Evolutionary conservation across 129 eudicot genomes (phyloP).

Genomic region (Cynara cardunculus): DNA sequence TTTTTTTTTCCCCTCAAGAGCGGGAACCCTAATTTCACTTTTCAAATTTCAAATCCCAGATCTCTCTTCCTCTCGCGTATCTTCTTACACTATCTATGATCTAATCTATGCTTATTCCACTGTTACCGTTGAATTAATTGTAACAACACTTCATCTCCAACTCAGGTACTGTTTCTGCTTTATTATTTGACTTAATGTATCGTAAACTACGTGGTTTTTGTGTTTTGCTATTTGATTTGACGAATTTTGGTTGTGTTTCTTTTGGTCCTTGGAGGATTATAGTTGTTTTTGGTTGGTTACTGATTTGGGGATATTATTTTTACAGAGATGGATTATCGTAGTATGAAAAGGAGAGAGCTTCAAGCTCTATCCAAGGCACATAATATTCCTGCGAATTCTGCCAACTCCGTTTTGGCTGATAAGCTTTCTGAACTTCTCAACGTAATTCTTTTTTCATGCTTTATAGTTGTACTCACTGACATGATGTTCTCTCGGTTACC

Average conservation of each 20-base stretch:
- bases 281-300: neutral
- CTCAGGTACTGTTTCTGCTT: constrained; percentile 29
- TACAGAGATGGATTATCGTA: constrained; percentile 68
- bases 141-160: constrained; percentile 23
- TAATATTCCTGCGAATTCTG: constrained; percentile 56
- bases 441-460: constrained; percentile 23
- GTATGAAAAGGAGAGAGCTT: constrained; percentile 55
- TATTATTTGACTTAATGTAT: neutral
- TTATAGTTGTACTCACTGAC: neutral
- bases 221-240: neutral
- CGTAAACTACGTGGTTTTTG: neutral
- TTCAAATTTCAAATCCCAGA: constrained; percentile 14
- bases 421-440: constrained; percentile 51
- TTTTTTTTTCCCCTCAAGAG: constrained; percentile 6
- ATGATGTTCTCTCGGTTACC: neutral
- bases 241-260: neutral
- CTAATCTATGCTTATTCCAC: neutral
- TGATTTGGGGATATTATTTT: neutral
- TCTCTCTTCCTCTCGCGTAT: neutral
- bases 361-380: constrained; percentile 73
- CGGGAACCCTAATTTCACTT: constrained; percentile 34
- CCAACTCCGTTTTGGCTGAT: constrained; percentile 61
- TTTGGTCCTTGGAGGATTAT: neutral
- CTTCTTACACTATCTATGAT: neutral
- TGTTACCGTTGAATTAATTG: neutral